Evolutionary conservation across 164 flowering plant genomes (phyloP), one percentile per base, ranked within the genome.

Genomic region (Nelumbo lutea): DNA sequence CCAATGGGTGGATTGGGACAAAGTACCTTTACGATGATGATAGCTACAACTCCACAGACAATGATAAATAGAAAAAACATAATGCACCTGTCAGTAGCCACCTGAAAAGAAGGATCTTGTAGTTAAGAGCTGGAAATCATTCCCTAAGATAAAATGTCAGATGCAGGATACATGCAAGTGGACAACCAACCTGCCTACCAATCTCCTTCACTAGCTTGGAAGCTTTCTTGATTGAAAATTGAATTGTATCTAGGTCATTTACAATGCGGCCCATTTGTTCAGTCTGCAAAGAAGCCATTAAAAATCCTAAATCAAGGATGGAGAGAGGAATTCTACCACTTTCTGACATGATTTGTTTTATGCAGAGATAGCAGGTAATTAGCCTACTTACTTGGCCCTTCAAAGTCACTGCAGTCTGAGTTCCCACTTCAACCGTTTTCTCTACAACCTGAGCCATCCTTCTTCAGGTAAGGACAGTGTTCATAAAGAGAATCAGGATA

Each of bases 211-310:
- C 97, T 70, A 95, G 84, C 82, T 92, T 91, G 56, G 98, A 84
- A 42, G 98, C 98, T 83, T 94, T 91, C 84, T 94, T 94, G 56
- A 94, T 85, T 48, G 98, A 90, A 76, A 91, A 94, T 61, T 94
- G 88, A 80, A 95, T 95, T 8, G 97, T 90, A 75, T 95, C 97
- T 70, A 95, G 82, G 70, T 95, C 97, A 72, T 95, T 95, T 5
- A 90, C 99, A 60, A 95, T 78, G 48, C 97, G 96, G 0, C 94
- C 97, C 97, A 95, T 92, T 88, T 95, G 97, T 0, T 95, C 97
- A 70, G 99, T 95, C 98, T 95, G 91, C 72, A 80, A 68, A 40
- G 8, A 65, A 69, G 7, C 51, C 63, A 83, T 80, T 9, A 46
- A 56, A 74, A 5, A 40, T 61, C 53, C 43, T 57, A 55, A 61